Base-by-base conservation (phyloP, 352 stramenopile species). In the Phytophthora colocasiae region DNA sequence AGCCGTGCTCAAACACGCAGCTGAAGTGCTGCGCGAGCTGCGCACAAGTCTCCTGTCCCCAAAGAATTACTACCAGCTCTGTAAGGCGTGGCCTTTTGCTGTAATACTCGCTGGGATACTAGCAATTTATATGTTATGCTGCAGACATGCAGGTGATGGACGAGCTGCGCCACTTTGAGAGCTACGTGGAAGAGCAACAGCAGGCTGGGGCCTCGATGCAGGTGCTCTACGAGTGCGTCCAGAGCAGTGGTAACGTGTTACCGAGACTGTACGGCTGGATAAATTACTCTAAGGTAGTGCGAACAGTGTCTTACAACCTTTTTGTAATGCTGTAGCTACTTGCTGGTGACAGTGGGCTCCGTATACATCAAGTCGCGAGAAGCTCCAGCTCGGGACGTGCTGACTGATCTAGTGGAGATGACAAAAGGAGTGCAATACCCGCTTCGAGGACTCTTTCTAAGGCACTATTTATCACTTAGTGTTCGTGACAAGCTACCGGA, bases 31-130 rank as follows among this genome's bases (percentile, higher is more conserved):
- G 48, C 78, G 83, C 22, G 90, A 97, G 71, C 70, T 97, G 63
- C 86, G 88, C 57, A 96, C 87, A 52, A 90, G 80, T 49, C 70
- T 92, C 34, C 77, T 99, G n/a, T 98, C 92, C 24, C 98, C 98
- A 19, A 98, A 98, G 71, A 98, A 99, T 71, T 99, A 99, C 82
- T 99, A 99, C 78, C 96, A 99, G 74, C 85, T 99, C 34, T 99
- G 98, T 94, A 97, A 96, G 85, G 9, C 24, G 15, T 34, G 8
- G 31, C 6, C 1, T 34, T 34, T 11, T 34, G 31, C 31, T 34
- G 31, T 38, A n/a, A 22, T 63, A 31, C 12, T 22, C 36, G 15
- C 26, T 40, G 8, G 1, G 6, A 10, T 12, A 39, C 15, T 51
- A 46, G 50, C 22, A 14, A 55, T 51, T 38, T 22, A 22, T 5